These are phyloP conservation scores for Suillus fuscotomentosus DNA, from an alignment of 768 basidiomycete genomes.

Conservation along the genomic window DNA sequence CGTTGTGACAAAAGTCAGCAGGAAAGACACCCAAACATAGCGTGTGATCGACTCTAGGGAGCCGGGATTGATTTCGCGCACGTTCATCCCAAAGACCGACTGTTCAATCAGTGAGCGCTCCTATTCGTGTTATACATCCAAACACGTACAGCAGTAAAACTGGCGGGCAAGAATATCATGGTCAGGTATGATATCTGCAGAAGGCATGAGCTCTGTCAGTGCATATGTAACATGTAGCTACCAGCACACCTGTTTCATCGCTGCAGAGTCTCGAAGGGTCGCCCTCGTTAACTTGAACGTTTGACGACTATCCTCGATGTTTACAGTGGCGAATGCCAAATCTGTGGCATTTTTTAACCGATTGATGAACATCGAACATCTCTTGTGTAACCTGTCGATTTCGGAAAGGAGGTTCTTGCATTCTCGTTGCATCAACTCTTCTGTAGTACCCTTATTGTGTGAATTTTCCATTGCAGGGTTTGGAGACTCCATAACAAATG, in stretches of 20 bases:
- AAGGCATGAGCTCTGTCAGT: neutral
- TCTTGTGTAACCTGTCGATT: constrained; percentile 38
- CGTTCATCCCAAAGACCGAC: constrained; percentile 27
- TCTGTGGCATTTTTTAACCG: constrained; percentile 32
- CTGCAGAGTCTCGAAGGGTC: constrained; percentile 40
- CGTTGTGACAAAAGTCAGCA: constrained; percentile 45
- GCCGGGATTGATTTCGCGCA: constrained; percentile 25
- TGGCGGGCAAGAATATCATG: constrained; percentile 60
- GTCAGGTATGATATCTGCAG: constrained; percentile 54
- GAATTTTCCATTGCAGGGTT: constrained; percentile 39
- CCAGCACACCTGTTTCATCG: constrained; percentile 31
- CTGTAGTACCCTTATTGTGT: neutral
- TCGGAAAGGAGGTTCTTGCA: constrained; percentile 34
- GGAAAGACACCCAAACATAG: constrained; percentile 39
- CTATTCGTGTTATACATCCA: neutral
- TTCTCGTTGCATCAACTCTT: constrained; percentile 16
- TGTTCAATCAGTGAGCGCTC: constrained; percentile 23
- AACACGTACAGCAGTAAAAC: constrained; percentile 35
- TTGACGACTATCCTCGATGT: constrained; percentile 53
- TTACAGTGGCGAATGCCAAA: constrained; percentile 56
- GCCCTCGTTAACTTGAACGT: constrained; percentile 45
- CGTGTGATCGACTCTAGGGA: constrained; percentile 31
- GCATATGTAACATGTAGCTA: neutral
- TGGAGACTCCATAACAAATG: constrained; percentile 42
- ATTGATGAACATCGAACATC: constrained; percentile 25